Percentiles rank a stretch among this genome's conserved stretches.
Evolutionary conservation across 2,329 filamentous ascomycete species (phyloP).

Genomic region (Botrytis cinerea): DNA sequence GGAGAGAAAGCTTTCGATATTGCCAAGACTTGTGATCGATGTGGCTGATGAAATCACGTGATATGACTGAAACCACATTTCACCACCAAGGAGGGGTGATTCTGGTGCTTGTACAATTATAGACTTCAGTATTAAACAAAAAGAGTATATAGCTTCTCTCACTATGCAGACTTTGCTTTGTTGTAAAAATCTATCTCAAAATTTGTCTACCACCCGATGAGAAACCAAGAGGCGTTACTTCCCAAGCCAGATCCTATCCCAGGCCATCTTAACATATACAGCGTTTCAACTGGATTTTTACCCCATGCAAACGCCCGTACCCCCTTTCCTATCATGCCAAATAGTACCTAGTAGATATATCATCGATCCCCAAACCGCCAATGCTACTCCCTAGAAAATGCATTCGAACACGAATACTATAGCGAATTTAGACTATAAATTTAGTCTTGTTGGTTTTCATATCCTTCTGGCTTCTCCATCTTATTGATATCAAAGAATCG

Average conservation of each 20-base stretch:
- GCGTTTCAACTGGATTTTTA: constrained; percentile 4
- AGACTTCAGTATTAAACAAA: neutral
- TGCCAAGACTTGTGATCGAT: neutral
- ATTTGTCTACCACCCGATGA: constrained; percentile 3
- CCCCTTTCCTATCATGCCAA: constrained; percentile 32
- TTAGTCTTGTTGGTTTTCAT: constrained; percentile 67
- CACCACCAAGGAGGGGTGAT: neutral
- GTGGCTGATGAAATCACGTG: neutral
- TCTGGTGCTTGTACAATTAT: neutral
- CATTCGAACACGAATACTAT: constrained; percentile 23
- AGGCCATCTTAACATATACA: constrained; percentile 19
- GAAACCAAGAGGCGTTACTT: constrained; percentile 20
- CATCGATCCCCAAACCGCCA: constrained; percentile 6
- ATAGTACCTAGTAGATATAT: constrained; percentile 26
- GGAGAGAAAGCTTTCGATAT: constrained; percentile 16
- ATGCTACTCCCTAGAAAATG: constrained; percentile 17
- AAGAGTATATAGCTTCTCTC: neutral
- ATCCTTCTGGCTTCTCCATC: constrained; percentile 81
- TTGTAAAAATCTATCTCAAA: constrained; percentile 20
- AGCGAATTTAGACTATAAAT: constrained; percentile 6
- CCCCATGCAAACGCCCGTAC: constrained; percentile 23
- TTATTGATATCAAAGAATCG: constrained; percentile 83
- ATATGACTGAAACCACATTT: neutral
- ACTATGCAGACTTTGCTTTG: constrained; percentile 16
- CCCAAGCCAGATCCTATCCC: constrained; percentile 20